A percentile compares a stretch with the other conserved stretches of the same genome.
Conservation (phyloP, 257 asterid genomes). For the Handroanthus guayacan region DNA sequence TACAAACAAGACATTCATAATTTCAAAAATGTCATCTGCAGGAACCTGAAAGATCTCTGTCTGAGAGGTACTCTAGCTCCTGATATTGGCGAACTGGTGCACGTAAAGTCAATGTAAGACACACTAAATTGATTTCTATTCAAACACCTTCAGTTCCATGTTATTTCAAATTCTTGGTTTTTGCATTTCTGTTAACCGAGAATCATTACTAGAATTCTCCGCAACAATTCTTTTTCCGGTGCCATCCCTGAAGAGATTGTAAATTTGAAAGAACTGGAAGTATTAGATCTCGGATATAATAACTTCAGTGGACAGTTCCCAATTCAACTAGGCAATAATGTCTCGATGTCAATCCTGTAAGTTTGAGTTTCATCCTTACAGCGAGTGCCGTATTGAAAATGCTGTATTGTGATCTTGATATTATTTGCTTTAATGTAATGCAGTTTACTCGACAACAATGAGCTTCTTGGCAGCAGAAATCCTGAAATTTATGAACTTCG, state of each 20-base stretch:
- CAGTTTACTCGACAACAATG: conserved; percentile 81
- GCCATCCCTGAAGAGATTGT: conserved; percentile 68
- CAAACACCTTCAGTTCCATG: neutral
- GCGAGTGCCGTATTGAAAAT: too few relatives aligned
- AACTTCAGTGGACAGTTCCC: conserved; percentile 83
- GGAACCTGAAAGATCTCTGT: conserved; percentile 76
- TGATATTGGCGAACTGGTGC: conserved; percentile 63
- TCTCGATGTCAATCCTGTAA: conserved; percentile 66
- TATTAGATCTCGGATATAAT: conserved; percentile 80
- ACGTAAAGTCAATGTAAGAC: conserved; percentile 71
- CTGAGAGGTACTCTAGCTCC: conserved; percentile 75
- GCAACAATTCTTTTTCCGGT: conserved; percentile 88
- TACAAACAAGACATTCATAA: conserved; percentile 7
- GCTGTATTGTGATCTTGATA: conserved; percentile 15
- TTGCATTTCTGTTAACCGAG: conserved; percentile 8
- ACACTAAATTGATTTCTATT: conserved; percentile 8
- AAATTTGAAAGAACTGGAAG: conserved; percentile 64
- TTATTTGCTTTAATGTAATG: conserved; percentile 26
- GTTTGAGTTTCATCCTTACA: conserved; percentile 31
- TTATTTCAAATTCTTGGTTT: neutral
- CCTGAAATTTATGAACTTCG: conserved; percentile 61
- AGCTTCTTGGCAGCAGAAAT: conserved; percentile 44
- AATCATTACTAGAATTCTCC: conserved; percentile 59
- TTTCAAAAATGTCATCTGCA: conserved; percentile 40
- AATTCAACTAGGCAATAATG: conserved; percentile 55